phyloP scores from a whole-genome alignment of 257 asterid genomes.

The Agastache rugosa region DNA sequence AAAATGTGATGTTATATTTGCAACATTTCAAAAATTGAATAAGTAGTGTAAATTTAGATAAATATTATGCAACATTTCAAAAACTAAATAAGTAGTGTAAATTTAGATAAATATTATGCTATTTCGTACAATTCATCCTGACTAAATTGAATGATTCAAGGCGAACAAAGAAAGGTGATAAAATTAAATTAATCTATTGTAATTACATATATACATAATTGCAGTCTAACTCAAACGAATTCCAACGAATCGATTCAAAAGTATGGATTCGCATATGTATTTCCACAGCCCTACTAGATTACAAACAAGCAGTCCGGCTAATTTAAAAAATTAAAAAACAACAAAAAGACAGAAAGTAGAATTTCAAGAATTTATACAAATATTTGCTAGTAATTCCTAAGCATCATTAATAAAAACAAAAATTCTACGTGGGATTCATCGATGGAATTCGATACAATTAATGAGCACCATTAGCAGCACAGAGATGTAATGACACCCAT shows the following conservation, averaged over 20 bases:
- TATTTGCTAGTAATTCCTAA: slow-evolving; percentile 30
- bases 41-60: not conserved
- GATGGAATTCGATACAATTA: slow-evolving; percentile 60
- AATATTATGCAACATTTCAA: not conserved
- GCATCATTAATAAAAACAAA: slow-evolving; percentile 46
- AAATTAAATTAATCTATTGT: not conserved
- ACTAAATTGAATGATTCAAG: not conserved
- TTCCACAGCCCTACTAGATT: slow-evolving; percentile 9
- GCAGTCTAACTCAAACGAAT: slow-evolving; percentile 3
- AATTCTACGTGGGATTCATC: slow-evolving; percentile 59
- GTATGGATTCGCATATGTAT: not conserved
- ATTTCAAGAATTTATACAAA: slow-evolving; percentile 41
- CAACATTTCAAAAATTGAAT: not conserved
- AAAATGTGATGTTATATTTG: too few species aligned
- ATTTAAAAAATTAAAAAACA: slow-evolving; percentile 39
- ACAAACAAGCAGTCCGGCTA: slow-evolving; percentile 48
- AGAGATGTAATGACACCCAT: slow-evolving; percentile 46
- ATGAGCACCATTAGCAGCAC: slow-evolving; percentile 41
- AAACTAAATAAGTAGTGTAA: not conserved
- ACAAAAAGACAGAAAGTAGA: slow-evolving; percentile 54
- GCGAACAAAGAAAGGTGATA: not conserved
- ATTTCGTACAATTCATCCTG: too few species aligned
- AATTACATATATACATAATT: not conserved
- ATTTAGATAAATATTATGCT: not conserved
- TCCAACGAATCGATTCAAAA: not conserved